phyloP scores from a whole-genome alignment of 106 monocot species.

The Iris macrosiphon region DNA sequence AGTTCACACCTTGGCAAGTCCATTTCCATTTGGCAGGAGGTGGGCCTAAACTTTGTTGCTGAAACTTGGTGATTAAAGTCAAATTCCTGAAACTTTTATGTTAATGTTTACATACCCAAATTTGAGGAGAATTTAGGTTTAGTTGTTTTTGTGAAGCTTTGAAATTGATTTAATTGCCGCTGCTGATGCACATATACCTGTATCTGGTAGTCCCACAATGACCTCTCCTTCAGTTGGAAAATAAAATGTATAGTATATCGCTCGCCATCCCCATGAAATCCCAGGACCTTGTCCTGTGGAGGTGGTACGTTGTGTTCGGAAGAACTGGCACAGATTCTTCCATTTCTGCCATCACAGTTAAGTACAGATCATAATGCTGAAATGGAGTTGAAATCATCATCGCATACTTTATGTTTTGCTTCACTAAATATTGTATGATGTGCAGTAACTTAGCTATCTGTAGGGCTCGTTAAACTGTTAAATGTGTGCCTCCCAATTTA shows the following conservation, averaged over 20 bases:
- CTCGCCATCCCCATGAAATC: constrained; percentile 9
- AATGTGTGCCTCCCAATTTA: too few relatives aligned
- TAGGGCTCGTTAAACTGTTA: too few relatives aligned
- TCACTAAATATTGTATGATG: too few relatives aligned
- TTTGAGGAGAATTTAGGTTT: background rate
- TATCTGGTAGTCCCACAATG: constrained; percentile 10
- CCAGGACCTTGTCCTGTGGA: constrained; percentile 21
- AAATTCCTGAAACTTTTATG: constrained; percentile 7
- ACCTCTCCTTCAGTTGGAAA: constrained; percentile 2
- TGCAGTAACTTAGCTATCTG: too few relatives aligned
- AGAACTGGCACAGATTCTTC: constrained; percentile 10
- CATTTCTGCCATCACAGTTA: too few relatives aligned
- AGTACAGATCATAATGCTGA: too few relatives aligned
- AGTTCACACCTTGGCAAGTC: constrained; percentile 10
- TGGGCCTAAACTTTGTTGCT: background rate
- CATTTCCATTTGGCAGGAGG: constrained; percentile 24
- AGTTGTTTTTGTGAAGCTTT: background rate
- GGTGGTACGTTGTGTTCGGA: constrained; percentile 8
- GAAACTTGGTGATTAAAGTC: constrained; percentile 1
- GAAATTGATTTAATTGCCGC: background rate
- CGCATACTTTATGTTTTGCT: too few relatives aligned
- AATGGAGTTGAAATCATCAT: too few relatives aligned
- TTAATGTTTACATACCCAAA: background rate
- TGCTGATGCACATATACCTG: constrained; percentile 11
- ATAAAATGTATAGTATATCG: background rate